A percentile compares a stretch with the other conserved stretches of the same genome.
These are phyloP conservation scores for Actinomortierella wolfii DNA, from an alignment of 371 early-diverging fungal species.

Conservation along the genomic window DNA sequence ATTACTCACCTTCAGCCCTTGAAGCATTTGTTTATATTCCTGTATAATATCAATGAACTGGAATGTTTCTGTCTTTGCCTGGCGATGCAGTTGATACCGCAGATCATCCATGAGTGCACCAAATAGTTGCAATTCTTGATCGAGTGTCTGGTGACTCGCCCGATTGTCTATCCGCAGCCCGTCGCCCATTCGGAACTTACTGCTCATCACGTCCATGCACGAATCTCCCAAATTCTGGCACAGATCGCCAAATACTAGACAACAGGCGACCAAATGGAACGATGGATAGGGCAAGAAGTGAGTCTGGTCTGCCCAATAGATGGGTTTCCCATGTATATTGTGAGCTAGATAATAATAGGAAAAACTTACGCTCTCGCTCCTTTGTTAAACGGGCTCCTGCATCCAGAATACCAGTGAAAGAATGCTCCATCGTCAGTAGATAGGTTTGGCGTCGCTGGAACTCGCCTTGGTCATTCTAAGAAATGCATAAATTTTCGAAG, in stretches of 20 bases:
- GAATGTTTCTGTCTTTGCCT: slow-evolving; percentile 58
- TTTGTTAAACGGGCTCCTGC: slow-evolving; percentile 52
- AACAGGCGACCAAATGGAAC: too few species aligned
- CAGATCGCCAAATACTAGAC: slow-evolving; percentile 50
- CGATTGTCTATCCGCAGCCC: slow-evolving; percentile 52
- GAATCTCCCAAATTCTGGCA: slow-evolving; percentile 60
- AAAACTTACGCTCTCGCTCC: slow-evolving; percentile 51
- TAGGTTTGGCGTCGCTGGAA: slow-evolving; percentile 64
- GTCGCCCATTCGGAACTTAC: slow-evolving; percentile 62
- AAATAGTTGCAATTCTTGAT: slow-evolving; percentile 63
- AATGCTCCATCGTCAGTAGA: slow-evolving; percentile 57
- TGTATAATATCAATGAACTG: slow-evolving; percentile 62
- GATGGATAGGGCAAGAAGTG: not conserved
- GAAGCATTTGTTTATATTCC: slow-evolving; percentile 60
- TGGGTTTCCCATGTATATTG: not conserved
- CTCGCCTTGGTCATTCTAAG: slow-evolving; percentile 61
- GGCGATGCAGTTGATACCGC: slow-evolving; percentile 56
- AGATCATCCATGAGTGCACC: slow-evolving; percentile 63
- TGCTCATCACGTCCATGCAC: slow-evolving; percentile 62
- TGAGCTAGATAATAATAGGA: not conserved
- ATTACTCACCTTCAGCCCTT: slow-evolving; percentile 52
- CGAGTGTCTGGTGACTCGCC: slow-evolving; percentile 56
- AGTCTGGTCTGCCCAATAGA: not conserved
- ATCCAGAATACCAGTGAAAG: slow-evolving; percentile 56
- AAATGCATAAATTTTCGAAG: too few species aligned